Evolutionary conservation across 441 rosid species (phyloP).

Genomic region (Isatis lusitanica): DNA sequence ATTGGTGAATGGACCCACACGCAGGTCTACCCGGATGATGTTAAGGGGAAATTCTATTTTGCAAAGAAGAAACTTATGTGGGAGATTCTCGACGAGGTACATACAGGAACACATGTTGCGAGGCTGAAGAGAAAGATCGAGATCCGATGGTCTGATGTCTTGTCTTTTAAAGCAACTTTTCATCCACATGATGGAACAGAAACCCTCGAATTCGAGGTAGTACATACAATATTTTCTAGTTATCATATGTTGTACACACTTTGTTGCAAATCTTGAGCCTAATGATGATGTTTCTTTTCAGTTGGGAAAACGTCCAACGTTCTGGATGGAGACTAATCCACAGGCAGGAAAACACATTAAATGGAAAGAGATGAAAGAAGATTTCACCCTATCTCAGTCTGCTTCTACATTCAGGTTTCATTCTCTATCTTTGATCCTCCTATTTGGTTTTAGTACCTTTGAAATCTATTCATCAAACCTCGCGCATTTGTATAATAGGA

Average conservation of each 20-base stretch:
- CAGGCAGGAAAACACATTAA: conserved; percentile 13
- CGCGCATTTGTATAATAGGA: conserved; percentile 9
- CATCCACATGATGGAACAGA: neutral
- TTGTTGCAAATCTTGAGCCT: neutral
- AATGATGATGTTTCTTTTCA: conserved; percentile 5
- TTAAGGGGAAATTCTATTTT: conserved; percentile 25
- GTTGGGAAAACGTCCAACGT: conserved; percentile 22
- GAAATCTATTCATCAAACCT: neutral
- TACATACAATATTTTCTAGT: neutral
- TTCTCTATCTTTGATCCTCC: neutral
- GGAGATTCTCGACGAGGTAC: conserved; percentile 10
- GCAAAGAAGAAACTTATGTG: conserved; percentile 25
- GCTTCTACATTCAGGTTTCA: conserved; percentile 23
- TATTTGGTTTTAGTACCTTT: neutral
- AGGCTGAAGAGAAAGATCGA: conserved; percentile 23
- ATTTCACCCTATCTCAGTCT: conserved; percentile 9
- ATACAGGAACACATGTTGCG: neutral
- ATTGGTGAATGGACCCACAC: conserved; percentile 12
- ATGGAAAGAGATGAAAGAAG: conserved; percentile 16
- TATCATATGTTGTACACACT: neutral
- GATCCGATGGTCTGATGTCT: conserved; percentile 17
- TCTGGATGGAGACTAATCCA: conserved; percentile 15
- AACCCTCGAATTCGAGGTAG: conserved; percentile 25
- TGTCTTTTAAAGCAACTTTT: neutral
- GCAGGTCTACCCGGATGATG: neutral